Evolutionary conservation across 345 rosid genomes (phyloP).

Genomic region (Murraya koenigii): DNA sequence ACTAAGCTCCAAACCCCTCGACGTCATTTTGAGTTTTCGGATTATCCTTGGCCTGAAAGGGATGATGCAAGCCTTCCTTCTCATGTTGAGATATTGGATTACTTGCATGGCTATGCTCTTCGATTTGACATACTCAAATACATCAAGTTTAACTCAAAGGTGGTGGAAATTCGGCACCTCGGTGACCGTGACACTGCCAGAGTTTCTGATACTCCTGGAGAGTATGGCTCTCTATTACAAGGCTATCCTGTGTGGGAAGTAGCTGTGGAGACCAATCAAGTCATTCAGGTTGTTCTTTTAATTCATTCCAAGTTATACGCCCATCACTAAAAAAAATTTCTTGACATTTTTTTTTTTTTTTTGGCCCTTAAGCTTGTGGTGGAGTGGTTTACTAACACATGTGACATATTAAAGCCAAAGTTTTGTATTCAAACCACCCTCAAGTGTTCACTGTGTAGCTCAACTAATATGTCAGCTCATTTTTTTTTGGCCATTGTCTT

Average conservation of each 20-base stretch:
- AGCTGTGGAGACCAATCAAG: conserved; percentile 24
- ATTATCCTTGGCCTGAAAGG: conserved; percentile 44
- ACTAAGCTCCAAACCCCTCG: conserved; percentile 50
- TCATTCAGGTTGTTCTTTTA: conserved; percentile 24
- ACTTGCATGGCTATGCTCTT: conserved; percentile 35
- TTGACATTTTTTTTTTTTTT: neutral
- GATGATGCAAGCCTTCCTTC: conserved; percentile 40
- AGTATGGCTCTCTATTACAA: conserved; percentile 23
- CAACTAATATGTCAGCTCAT: neutral
- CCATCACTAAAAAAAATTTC: no score
- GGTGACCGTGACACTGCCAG: conserved; percentile 7
- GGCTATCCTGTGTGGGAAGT: conserved; percentile 49
- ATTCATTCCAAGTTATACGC: no score
- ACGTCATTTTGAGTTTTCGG: conserved; percentile 40
- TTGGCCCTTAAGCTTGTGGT: neutral
- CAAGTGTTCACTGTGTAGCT: neutral
- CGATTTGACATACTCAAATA: conserved; percentile 40
- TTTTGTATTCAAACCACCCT: neutral
- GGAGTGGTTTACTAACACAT: neutral
- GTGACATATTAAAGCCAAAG: neutral
- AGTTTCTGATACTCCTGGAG: neutral
- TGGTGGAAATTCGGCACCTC: conserved; percentile 27
- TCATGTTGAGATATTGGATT: conserved; percentile 31
- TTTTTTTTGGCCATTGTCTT: neutral
- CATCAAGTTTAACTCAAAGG: conserved; percentile 41